Conservation (phyloP, 345 rosid genomes). For the Arabidopsis thaliana region DNA sequence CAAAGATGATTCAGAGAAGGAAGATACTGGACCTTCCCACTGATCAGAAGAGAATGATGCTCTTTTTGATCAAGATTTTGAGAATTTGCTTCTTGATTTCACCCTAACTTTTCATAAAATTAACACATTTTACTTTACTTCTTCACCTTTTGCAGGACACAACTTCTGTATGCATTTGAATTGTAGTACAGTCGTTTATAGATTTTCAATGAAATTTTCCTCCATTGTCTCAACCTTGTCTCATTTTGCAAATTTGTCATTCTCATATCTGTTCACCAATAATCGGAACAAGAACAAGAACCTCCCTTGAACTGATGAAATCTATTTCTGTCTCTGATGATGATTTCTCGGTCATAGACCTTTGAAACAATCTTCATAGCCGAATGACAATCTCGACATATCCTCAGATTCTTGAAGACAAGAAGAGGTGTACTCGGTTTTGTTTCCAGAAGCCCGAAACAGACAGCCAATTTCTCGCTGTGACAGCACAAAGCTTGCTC, state of each 20-base stretch:
- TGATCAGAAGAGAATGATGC: slow-evolving; percentile 29
- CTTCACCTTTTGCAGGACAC: slow-evolving; percentile 9
- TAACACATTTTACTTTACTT: slow-evolving; percentile 21
- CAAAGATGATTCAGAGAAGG: slow-evolving; percentile 56
- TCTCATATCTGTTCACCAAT: slow-evolving; percentile 57
- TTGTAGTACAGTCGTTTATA: slow-evolving; percentile 13
- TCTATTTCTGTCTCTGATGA: slow-evolving; percentile 80
- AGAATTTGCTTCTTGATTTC: slow-evolving; percentile 14
- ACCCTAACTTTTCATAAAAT: slow-evolving; percentile 28
- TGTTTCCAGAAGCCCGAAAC: slow-evolving; percentile 76
- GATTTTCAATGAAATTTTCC: slow-evolving; percentile 16
- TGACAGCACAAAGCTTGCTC: slow-evolving; percentile 75
- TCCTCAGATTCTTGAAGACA: slow-evolving; percentile 75
- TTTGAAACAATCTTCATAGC: slow-evolving; percentile 69
- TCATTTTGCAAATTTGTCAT: background rate
- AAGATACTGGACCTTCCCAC: slow-evolving; percentile 51
- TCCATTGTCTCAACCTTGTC: slow-evolving; percentile 13
- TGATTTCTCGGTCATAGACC: slow-evolving; percentile 64
- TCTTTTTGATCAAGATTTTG: slow-evolving; percentile 32
- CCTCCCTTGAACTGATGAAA: slow-evolving; percentile 77
- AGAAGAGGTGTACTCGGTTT: slow-evolving; percentile 54
- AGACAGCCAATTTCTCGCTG: slow-evolving; percentile 83
- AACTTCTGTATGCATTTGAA: slow-evolving; percentile 24
- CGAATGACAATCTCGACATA: slow-evolving; percentile 79
- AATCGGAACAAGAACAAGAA: slow-evolving; percentile 79